A percentile compares a stretch with the other conserved stretches of the same genome.
Conservation (phyloP, 1,284 basidiomycete genomes). For the Rhodotorula sp. region DNA sequence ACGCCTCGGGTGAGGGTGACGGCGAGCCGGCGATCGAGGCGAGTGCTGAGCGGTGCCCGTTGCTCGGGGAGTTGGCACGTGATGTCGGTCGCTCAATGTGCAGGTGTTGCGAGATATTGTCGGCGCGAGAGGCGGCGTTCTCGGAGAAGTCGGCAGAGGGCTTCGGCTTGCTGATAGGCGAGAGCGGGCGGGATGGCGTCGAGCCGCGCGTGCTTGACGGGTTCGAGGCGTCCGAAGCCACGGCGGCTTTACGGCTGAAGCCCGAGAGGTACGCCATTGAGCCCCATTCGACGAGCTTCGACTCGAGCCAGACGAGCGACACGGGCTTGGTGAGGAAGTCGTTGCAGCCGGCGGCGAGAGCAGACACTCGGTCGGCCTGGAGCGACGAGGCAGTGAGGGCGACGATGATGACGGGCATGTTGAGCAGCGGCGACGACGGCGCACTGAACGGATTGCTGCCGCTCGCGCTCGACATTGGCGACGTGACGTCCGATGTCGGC, state of each 20-base stretch:
- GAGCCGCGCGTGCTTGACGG: neutral
- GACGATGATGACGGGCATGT: conserved; percentile 96
- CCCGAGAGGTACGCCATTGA: conserved; percentile 52
- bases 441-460: conserved; percentile 32
- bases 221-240: conserved; percentile 12
- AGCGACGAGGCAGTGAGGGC: conserved; percentile 93
- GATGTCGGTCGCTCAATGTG: conserved; percentile 36
- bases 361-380: conserved; percentile 89
- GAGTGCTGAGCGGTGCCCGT: neutral
- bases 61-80: conserved; percentile 16
- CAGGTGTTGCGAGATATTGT: conserved; percentile 36
- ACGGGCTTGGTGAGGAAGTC: conserved; percentile 99
- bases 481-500: conserved; percentile 60
- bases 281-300: conserved; percentile 98
- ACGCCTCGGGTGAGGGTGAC: conserved; percentile 9
- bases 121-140: conserved; percentile 22
- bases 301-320: conserved; percentile 90
- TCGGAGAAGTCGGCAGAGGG: neutral
- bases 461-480: conserved; percentile 25
- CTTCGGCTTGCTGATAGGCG: neutral
- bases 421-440: conserved; percentile 48
- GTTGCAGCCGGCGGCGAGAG: conserved; percentile 96
- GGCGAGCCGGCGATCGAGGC: conserved; percentile 8
- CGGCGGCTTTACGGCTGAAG: conserved; percentile 38
- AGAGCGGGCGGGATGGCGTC: conserved; percentile 6